Conservation (phyloP, 805 yeast species). For the Myxozyma mucilagina region DNA sequence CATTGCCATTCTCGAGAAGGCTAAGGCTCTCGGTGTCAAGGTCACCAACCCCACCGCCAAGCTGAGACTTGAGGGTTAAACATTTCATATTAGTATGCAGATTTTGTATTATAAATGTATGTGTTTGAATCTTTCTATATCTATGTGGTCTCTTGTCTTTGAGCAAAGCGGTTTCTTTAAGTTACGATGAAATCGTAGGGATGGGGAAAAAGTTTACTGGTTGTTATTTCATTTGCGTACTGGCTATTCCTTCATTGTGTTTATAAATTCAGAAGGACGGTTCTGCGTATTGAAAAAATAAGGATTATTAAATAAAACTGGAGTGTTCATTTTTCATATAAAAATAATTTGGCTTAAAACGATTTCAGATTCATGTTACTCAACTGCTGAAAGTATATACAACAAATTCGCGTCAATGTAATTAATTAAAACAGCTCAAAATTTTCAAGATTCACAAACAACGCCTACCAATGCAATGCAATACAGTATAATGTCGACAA, state of each 20-base stretch:
- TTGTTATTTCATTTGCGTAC: neutral
- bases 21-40: constrained; percentile 97
- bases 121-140: neutral
- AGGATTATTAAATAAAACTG: too few relatives aligned
- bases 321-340: too few relatives aligned
- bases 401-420: too few relatives aligned
- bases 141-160: neutral
- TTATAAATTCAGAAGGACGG: too few relatives aligned
- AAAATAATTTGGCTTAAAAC: too few relatives aligned
- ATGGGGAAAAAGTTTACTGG: neutral
- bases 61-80: constrained; percentile 31
- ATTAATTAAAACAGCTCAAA: too few relatives aligned
- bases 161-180: neutral
- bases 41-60: constrained; percentile 97
- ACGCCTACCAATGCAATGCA: neutral
- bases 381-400: too few relatives aligned
- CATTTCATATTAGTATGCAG: neutral
- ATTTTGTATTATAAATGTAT: neutral
- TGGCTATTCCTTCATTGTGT: neutral
- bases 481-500: neutral
- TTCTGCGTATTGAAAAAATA: too few relatives aligned
- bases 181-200: too few relatives aligned
- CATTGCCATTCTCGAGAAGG: constrained; percentile 92
- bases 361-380: too few relatives aligned
- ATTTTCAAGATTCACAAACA: too few relatives aligned